These are phyloP conservation scores for Pythium chondricola DNA, from an alignment of 352 stramenopile species.

Conservation along the genomic window DNA sequence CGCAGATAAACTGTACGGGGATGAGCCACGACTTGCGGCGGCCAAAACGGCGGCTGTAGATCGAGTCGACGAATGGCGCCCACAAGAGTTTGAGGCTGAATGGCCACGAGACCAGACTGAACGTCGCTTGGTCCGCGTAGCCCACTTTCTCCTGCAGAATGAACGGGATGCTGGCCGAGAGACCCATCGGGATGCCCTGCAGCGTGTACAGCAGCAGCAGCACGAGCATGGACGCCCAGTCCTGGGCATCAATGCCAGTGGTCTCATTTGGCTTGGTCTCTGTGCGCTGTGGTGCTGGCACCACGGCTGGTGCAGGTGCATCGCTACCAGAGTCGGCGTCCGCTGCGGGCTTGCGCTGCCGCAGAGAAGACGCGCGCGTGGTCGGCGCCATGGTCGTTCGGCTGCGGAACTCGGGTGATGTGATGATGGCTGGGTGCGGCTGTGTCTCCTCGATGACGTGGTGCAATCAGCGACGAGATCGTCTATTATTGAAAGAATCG, in stretches of 20 bases:
- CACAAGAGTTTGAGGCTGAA: slow-evolving; percentile 99
- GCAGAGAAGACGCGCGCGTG: background rate
- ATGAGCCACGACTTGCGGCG: slow-evolving; percentile 96
- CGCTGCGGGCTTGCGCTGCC: slow-evolving; percentile 18
- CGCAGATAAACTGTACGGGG: slow-evolving; percentile 95
- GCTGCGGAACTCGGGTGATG: slow-evolving; percentile 1
- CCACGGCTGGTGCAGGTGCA: background rate
- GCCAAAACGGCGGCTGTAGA: slow-evolving; percentile 90
- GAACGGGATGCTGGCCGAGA: slow-evolving; percentile 97
- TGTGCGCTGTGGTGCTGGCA: background rate
- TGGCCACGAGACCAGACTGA: slow-evolving; percentile 96
- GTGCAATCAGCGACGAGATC: slow-evolving; percentile 3
- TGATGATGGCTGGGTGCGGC: background rate
- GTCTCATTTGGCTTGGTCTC: background rate
- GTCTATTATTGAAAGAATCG: background rate
- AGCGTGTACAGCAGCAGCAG: slow-evolving; percentile 98
- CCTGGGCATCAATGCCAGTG: slow-evolving; percentile 24
- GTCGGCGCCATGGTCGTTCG: slow-evolving; percentile 8
- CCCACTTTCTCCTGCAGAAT: slow-evolving; percentile 97
- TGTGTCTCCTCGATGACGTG: slow-evolving; percentile 15
- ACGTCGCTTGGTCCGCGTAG: slow-evolving; percentile 97
- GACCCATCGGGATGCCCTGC: slow-evolving; percentile 98
- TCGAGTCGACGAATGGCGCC: slow-evolving; percentile 96
- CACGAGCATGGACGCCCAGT: slow-evolving; percentile 84
- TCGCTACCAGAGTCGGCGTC: background rate